These are phyloP conservation scores for Microbotryum silenes-acaulis DNA, from an alignment of 1,284 basidiomycete species.

Conservation along the genomic window DNA sequence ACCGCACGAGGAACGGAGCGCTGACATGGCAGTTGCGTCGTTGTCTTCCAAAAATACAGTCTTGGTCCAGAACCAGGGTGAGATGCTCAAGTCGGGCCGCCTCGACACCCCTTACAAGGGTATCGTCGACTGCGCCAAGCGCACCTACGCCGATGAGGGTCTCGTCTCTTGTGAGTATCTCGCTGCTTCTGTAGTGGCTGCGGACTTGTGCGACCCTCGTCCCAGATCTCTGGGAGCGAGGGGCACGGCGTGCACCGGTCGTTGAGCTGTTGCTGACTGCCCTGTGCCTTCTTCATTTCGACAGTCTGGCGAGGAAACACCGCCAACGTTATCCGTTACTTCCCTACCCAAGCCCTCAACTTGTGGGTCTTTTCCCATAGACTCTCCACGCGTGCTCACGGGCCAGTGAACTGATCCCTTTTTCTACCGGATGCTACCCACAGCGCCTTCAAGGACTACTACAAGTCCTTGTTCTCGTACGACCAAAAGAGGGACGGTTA, in stretches of 20 bases:
- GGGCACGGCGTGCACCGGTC: not conserved
- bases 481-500: slow-evolving; percentile 39
- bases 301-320: slow-evolving; percentile 88
- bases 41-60: slow-evolving; percentile 44
- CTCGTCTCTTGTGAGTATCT: slow-evolving; percentile 52
- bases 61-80: slow-evolving; percentile 86
- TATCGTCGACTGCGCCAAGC: slow-evolving; percentile 74
- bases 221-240: not conserved
- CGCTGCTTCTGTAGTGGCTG: not conserved
- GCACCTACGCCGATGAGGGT: slow-evolving; percentile 86
- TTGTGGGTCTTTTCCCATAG: slow-evolving; percentile 45
- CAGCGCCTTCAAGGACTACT: slow-evolving; percentile 65
- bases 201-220: not conserved
- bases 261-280: not conserved
- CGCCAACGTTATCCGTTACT: slow-evolving; percentile 96
- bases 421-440: not conserved
- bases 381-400: slow-evolving; percentile 67
- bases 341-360: slow-evolving; percentile 93
- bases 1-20: not conserved
- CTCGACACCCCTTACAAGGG: slow-evolving; percentile 66
- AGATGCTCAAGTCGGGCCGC: slow-evolving; percentile 41
- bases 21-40: slow-evolving; percentile 14
- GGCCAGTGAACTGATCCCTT: not conserved
- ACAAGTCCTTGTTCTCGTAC: slow-evolving; percentile 71
- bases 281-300: not conserved